Evolutionary conservation across 1,284 basidiomycete genomes (phyloP).

Genomic region (Heterobasidion annosum): DNA sequence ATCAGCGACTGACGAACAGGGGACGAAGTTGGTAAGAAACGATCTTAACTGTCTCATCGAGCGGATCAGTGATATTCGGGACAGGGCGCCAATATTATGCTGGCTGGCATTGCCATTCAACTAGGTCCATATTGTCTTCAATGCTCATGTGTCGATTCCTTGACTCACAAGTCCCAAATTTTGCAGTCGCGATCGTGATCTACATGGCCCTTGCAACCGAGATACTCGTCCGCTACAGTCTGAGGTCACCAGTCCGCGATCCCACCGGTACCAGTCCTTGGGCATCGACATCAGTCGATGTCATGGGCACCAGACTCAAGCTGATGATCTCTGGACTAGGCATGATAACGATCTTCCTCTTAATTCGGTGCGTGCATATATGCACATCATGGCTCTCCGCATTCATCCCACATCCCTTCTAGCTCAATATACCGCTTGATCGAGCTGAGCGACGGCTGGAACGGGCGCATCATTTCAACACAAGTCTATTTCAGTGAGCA

Average conservation of each 20-base stretch:
- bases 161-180: neutral
- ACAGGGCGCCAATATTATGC: constrained; percentile 35
- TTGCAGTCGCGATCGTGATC: constrained; percentile 23
- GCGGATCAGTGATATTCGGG: neutral
- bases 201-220: constrained; percentile 27
- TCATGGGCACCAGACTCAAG: constrained; percentile 13
- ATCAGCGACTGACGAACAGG: neutral
- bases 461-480: constrained; percentile 41
- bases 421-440: constrained; percentile 27
- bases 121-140: constrained; percentile 14
- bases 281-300: constrained; percentile 1
- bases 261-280: neutral
- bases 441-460: constrained; percentile 47
- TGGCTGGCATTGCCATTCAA: constrained; percentile 32
- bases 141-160: neutral
- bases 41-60: neutral
- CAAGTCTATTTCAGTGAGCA: constrained; percentile 45
- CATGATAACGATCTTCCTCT: constrained; percentile 21
- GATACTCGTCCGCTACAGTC: constrained; percentile 26
- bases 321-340: constrained; percentile 19
- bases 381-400: neutral
- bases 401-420: neutral
- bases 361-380: constrained; percentile 18
- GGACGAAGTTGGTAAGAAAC: neutral
- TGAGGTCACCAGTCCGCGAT: constrained; percentile 22